Evolutionary conservation across 192 early-diverging fungal genomes (phyloP).

Genomic region (Dimargaris cristalligena): DNA sequence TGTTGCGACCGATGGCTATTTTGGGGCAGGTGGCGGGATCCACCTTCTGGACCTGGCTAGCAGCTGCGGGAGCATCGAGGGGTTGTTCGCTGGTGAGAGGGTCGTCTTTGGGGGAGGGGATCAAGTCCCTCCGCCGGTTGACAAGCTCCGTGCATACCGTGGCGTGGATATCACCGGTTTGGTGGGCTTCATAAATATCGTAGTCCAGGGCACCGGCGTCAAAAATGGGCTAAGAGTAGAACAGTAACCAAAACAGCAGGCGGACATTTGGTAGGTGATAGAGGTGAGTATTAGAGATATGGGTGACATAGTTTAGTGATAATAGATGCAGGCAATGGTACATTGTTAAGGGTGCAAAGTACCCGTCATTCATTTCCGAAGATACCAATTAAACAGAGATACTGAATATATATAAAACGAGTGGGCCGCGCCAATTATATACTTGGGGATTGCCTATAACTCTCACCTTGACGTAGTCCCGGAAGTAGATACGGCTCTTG

Average conservation of each 20-base stretch:
- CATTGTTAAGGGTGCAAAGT: too few relatives aligned
- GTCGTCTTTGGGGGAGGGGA: neutral
- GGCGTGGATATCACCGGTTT: conserved; percentile 19
- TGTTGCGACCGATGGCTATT: conserved; percentile 22
- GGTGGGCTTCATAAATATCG: conserved; percentile 22
- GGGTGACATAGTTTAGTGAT: too few relatives aligned
- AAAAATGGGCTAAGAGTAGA: conserved; percentile 23
- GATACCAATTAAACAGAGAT: too few relatives aligned
- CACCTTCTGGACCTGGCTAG: conserved; percentile 1
- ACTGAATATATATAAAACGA: conserved; percentile 5
- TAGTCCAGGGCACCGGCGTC: conserved; percentile 27
- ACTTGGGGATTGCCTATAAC: neutral
- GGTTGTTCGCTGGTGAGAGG: conserved; percentile 3
- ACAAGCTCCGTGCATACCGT: conserved; percentile 18
- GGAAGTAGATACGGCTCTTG: conserved; percentile 27
- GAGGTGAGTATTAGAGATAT: too few relatives aligned
- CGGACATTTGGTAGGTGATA: too few relatives aligned
- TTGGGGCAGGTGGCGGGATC: conserved; percentile 15
- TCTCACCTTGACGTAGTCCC: conserved; percentile 27
- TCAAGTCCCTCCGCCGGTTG: conserved; percentile 13
- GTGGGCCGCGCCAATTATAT: neutral
- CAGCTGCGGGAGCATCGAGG: neutral
- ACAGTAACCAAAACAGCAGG: too few relatives aligned
- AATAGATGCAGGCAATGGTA: too few relatives aligned
- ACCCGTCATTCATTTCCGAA: too few relatives aligned